Conservation (phyloP, 371 early-diverging fungal species). For the Entomophthora muscae region DNA sequence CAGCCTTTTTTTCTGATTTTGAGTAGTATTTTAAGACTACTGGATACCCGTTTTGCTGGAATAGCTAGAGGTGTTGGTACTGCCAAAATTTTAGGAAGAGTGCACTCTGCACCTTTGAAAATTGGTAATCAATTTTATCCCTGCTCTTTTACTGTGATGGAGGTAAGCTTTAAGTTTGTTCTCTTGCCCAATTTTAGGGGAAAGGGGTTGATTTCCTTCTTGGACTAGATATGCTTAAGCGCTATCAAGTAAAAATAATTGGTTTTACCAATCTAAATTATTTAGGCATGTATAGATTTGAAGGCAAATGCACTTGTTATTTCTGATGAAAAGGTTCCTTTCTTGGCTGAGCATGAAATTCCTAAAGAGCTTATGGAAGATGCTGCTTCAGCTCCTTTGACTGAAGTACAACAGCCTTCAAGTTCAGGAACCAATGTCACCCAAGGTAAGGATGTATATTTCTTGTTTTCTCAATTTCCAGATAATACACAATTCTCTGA, state of each 20-base stretch:
- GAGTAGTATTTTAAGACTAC: slow-evolving; percentile 50
- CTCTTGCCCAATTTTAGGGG: slow-evolving; percentile 21
- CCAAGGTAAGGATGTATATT: slow-evolving; percentile 4
- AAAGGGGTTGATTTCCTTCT: slow-evolving; percentile 81
- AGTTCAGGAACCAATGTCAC: slow-evolving; percentile 12
- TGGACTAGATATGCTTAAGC: slow-evolving; percentile 87
- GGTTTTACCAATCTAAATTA: not conserved
- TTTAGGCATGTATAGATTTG: slow-evolving; percentile 74
- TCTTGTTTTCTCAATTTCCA: not conserved
- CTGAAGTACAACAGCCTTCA: slow-evolving; percentile 9
- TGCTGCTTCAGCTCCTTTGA: slow-evolving; percentile 11
- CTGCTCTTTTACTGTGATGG: slow-evolving; percentile 86
- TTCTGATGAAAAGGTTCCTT: slow-evolving; percentile 63
- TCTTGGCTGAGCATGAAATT: slow-evolving; percentile 78
- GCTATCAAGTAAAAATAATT: slow-evolving; percentile 29
- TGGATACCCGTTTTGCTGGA: slow-evolving; percentile 81
- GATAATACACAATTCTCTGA: slow-evolving; percentile 21
- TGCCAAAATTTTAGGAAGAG: slow-evolving; percentile 84
- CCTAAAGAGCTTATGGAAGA: slow-evolving; percentile 25
- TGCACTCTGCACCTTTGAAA: slow-evolving; percentile 76
- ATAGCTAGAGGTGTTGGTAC: slow-evolving; percentile 89
- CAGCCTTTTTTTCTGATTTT: slow-evolving; percentile 5
- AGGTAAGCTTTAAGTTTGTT: slow-evolving; percentile 17
- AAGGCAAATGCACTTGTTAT: slow-evolving; percentile 61
- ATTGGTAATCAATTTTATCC: slow-evolving; percentile 52